phyloP scores from a whole-genome alignment of 2,329 filamentous ascomycete species.

The Claviceps digitariae region DNA sequence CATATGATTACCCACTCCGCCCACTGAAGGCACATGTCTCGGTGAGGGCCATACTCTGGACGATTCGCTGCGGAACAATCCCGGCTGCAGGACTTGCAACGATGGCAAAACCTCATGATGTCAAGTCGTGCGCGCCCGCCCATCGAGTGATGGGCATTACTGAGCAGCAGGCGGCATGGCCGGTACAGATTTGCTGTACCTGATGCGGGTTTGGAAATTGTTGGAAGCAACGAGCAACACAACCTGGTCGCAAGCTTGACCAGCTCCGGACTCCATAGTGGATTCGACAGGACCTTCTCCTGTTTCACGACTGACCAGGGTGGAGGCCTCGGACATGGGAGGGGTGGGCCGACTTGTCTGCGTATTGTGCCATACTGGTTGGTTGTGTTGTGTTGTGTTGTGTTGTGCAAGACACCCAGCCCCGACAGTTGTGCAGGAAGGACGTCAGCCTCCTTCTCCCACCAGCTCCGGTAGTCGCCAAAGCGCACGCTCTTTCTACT shows the following conservation, averaged over 20 bases:
- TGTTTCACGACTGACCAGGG: slow-evolving; percentile 12
- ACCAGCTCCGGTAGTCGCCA: not conserved
- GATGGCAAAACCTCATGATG: not conserved
- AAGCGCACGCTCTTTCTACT: not conserved
- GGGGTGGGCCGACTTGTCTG: slow-evolving; percentile 4
- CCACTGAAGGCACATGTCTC: slow-evolving; percentile 1
- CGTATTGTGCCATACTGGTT: not conserved
- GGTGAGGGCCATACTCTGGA: not conserved
- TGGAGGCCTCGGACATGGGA: slow-evolving; percentile 6
- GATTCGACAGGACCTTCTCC: slow-evolving; percentile 9
- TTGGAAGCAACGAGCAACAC: not conserved
- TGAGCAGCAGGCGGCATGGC: not conserved
- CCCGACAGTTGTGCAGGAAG: not conserved
- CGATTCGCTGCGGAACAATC: not conserved
- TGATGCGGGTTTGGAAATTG: slow-evolving; percentile 1
- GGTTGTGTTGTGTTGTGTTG: not conserved
- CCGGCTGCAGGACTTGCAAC: not conserved
- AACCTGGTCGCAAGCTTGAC: slow-evolving; percentile 11
- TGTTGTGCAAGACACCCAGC: slow-evolving; percentile 1
- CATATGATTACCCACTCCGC: not conserved
- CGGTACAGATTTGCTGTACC: not conserved
- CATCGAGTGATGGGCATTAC: slow-evolving; percentile 3
- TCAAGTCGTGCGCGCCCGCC: not conserved
- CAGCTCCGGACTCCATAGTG: slow-evolving; percentile 9
- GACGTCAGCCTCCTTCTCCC: not conserved